Evolutionary conservation across 1,139 yeast species (phyloP), one percentile per base, ranked within the genome.

Genomic region (Saccharomyces hybrid): DNA sequence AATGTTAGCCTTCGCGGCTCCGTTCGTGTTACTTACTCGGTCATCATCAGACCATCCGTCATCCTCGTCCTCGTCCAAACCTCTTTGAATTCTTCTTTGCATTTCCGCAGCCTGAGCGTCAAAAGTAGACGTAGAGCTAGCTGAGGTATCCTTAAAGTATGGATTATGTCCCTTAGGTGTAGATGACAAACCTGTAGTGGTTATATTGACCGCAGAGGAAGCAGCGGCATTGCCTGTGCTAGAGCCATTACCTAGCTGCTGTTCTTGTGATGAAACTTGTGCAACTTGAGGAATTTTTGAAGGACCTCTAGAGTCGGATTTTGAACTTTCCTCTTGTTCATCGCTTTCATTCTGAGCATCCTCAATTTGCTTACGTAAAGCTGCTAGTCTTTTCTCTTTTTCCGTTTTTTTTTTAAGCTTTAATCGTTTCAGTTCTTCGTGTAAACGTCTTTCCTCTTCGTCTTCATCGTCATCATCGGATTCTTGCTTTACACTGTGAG

Each of bases 41-140:
- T 80, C 82, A 2, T 78, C 82, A 49, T 81, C 88, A 5, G 78
- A 79, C 63, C 81, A 82, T 57, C 82, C 82, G 60, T 79, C 86
- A 54, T 76, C 78, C n/a, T 65, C 68, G 54, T 75, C 79, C 46
- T 58, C 64, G 42, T 57, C 59, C 50, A 78, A 66, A 3, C 89
- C 88, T 66, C 87, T 74, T 68, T 84, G 89, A 5, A 84, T 77
- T 21, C 77, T 81, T 65, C 89, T 75, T 68, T 84, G 89, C 2
- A 80, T 82, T 52, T 80, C 84, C 5, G 84, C 80, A 58, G 82
- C 82, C 58, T 75, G 74, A 0, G 80, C 73, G 64, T 83, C 86
- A 57, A 80, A 70, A 12, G 71, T 64, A 2, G 72, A 61, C 1
- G 70, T 61, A 3, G 64, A 48, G 12, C 64, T 52, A 8, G 57